Conservation (phyloP, 106 monocot species). For the Platanthera zijinensis region DNA sequence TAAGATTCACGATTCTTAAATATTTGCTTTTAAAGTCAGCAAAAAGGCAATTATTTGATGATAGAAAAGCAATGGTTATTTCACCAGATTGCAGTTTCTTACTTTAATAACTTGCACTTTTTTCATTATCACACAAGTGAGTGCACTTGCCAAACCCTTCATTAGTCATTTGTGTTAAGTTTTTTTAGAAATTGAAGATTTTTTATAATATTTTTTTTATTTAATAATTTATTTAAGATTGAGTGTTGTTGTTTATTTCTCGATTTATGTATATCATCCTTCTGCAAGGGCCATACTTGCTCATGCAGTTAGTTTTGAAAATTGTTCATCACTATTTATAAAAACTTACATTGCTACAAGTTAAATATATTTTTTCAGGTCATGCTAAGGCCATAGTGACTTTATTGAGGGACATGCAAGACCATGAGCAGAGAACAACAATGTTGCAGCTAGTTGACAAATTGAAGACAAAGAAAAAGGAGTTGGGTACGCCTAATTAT, state of each 20-base stretch:
- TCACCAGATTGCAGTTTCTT: neutral
- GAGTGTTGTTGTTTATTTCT: no score
- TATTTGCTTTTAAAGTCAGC: neutral
- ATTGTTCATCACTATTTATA: neutral
- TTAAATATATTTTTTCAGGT: conserved; percentile 28
- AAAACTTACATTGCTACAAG: neutral
- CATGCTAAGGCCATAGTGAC: conserved; percentile 62
- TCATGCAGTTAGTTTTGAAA: neutral
- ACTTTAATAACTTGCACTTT: neutral
- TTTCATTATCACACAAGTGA: neutral
- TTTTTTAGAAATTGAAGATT: neutral
- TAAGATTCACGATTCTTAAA: neutral
- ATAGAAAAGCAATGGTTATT: neutral
- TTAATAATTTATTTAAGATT: neutral
- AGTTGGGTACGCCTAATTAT: conserved; percentile 33
- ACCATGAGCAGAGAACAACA: conserved; percentile 82
- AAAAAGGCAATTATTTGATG: neutral
- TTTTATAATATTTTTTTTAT: neutral
- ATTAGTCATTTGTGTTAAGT: neutral
- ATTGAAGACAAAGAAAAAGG: conserved; percentile 61
- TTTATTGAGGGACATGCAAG: conserved; percentile 57
- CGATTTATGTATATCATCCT: no score
- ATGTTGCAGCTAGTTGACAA: conserved; percentile 86
- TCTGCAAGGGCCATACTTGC: no score
- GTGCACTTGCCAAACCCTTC: neutral